Evolutionary conservation across 768 basidiomycete species (phyloP), one percentile per base, ranked within the genome.

Genomic region (Pulveroboletus sp.): DNA sequence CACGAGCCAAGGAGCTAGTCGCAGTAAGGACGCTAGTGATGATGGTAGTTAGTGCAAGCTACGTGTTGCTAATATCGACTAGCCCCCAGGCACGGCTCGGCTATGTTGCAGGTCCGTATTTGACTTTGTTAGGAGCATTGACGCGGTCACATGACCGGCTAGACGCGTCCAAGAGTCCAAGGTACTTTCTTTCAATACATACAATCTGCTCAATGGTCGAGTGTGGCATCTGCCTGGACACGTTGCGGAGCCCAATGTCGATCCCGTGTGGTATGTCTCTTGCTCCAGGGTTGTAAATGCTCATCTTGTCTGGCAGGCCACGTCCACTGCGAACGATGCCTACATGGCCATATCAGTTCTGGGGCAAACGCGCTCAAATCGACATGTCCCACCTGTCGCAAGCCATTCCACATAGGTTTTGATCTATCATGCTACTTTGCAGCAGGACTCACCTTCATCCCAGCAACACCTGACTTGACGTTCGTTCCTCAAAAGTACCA

Each of bases 181-280:
- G 21, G 10, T 21, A 30, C 27, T n/a, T 26, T 28, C 8, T 0
- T 35, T 21, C 6, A 10, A 18, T 7, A 17, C 40, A 18, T 7
- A 17, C 40, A 41, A 1, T 43, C 28, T 18, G 7, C 30, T 30
- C n/a, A n/a, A 78, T 80, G 80, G 69, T 73, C 32, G 68, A 75
- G 31, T 86, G 85, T 64, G 73, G 74, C 48, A 82, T 86, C 55
- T 87, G 85, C 62, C 70, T 80, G 21, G 80, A 83, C 37, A 61
- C 65, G 7, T 62, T 80, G 46, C 77, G 76, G 30, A 73, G 63
- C 28, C 85, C 85, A 1, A 79, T 82, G 3, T 76, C 76, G 10
- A 58, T 83, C 1, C 83, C 84, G 36, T 86, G 85, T 62, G 84
- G 85, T 86, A 57, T 47, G 79, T 48, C 6, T 28, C 5, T 6